Evolutionary conservation across 2,329 filamentous ascomycete genomes (phyloP), one percentile per base, ranked within the genome.

Genomic region (Fusarium chuoi): DNA sequence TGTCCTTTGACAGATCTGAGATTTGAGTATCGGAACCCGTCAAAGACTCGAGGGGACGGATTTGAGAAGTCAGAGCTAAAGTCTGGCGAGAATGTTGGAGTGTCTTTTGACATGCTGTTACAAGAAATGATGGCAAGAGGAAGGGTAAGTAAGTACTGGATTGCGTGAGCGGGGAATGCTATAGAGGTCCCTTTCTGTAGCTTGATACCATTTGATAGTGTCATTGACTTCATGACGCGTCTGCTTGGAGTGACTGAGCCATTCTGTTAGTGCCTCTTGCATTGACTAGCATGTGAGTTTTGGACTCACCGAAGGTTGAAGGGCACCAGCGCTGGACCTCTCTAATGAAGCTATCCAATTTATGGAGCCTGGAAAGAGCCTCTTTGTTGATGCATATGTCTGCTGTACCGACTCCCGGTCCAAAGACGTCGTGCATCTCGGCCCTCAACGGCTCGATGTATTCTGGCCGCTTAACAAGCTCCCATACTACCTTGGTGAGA

Each of bases 371-470:
- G n/a, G 6, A 56, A 1, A 56, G 2, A 30, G 24, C 38, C 0
- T 56, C 24, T 11, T 56, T 56, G 3, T 18, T n/a, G 4, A 56
- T 14, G 7, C 20, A 1, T 0, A 14, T 7, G 10, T 26, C 26
- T 20, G 0, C 3, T 17, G 5, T 9, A 20, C 20, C 11, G 2
- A 12, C 17, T 1, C 36, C 12, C 0, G n/a, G 8, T 15, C 48
- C 48, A 8, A 51, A 20, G 17, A 36, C 17, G 2, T 20, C 17
- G 6, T 24, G 5, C 3, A 56, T 42, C 52, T 56, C 52, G 14
- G 22, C 38, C 11, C 38, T 42, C 38, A 56, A n/a, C 5, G 52
- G 38, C 0, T 42, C 14, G 2, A 56, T 5, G 20, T 42, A 56
- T 30, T 56, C 38, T 5, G 52, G 26, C 38, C 52, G 35, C 7